These are phyloP conservation scores for Globisporangium apiculatum DNA, from an alignment of 352 stramenopile species.

Conservation along the genomic window DNA sequence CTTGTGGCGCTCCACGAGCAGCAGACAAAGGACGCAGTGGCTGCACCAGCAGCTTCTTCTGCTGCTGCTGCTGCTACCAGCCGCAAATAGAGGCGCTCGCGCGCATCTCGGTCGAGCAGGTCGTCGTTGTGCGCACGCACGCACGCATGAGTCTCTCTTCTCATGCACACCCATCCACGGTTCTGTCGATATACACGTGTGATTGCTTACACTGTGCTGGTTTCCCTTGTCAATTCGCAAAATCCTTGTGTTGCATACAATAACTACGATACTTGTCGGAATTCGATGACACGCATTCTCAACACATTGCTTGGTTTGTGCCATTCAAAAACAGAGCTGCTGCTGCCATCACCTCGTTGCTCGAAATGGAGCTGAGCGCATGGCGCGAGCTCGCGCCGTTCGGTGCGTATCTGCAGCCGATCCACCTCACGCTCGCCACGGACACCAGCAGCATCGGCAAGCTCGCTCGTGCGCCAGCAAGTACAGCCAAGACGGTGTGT, in stretches of 20 bases:
- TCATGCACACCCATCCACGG: too few species aligned
- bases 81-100: not conserved
- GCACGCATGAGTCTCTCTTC: too few species aligned
- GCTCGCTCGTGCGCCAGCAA: not conserved
- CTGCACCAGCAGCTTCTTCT: not conserved
- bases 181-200: too few species aligned
- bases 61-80: not conserved
- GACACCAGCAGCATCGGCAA: not conserved
- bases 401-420: constrained; percentile 38
- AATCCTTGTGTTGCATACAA: not conserved
- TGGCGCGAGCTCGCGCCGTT: constrained; percentile 31
- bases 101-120: too few species aligned
- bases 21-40: constrained; percentile 1
- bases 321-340: not conserved
- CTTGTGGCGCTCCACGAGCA: constrained; percentile 52
- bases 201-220: too few species aligned
- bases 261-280: not conserved
- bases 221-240: too few species aligned
- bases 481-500: not conserved
- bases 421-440: constrained; percentile 23
- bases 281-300: not conserved
- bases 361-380: constrained; percentile 11
- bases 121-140: too few species aligned
- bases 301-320: not conserved
- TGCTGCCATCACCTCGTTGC: not conserved